These are phyloP conservation scores for Besnoitia besnoiti DNA, from an alignment of 169 alveolate genomes.

Conservation along the genomic window DNA sequence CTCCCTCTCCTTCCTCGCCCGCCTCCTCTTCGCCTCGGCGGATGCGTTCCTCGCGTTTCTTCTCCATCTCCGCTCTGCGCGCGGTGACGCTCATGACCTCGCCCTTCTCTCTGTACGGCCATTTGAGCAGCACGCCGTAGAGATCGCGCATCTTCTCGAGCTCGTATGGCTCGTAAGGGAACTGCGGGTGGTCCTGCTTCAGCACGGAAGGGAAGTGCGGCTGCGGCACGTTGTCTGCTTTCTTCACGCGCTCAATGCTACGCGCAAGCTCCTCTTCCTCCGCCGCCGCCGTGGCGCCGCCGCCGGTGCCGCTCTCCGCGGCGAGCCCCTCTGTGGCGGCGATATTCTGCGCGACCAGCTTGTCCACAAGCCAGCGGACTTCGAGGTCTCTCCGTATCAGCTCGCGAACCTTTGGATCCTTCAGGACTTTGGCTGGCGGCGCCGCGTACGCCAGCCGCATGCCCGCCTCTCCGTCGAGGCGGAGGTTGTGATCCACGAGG, in stretches of 20 bases:
- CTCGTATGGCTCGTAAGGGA: slow-evolving; percentile 66
- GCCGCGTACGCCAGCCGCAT: background rate
- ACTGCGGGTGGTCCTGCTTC: slow-evolving; percentile 61
- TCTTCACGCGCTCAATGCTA: slow-evolving; percentile 37
- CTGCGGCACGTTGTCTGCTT: slow-evolving; percentile 55
- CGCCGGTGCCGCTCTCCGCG: background rate
- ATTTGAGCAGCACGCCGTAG: slow-evolving; percentile 66
- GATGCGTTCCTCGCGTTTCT: slow-evolving; percentile 6
- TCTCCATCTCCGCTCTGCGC: slow-evolving; percentile 13
- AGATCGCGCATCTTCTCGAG: slow-evolving; percentile 58
- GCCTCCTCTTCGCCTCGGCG: background rate
- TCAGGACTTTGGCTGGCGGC: background rate
- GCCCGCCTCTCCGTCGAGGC: slow-evolving; percentile 8
- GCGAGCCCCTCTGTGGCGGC: background rate
- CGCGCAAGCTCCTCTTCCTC: slow-evolving; percentile 29
- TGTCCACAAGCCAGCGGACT: background rate
- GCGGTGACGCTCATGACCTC: background rate
- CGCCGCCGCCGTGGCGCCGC: background rate
- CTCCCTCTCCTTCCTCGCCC: background rate
- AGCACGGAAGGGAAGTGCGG: slow-evolving; percentile 71
- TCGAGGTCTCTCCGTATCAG: background rate
- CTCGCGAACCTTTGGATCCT: background rate
- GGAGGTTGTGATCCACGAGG: slow-evolving; percentile 9
- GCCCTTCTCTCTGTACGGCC: slow-evolving; percentile 59
- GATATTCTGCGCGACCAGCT: background rate